Base-by-base conservation (phyloP, 805 yeast species). In the Starmerella scarabaei region DNA sequence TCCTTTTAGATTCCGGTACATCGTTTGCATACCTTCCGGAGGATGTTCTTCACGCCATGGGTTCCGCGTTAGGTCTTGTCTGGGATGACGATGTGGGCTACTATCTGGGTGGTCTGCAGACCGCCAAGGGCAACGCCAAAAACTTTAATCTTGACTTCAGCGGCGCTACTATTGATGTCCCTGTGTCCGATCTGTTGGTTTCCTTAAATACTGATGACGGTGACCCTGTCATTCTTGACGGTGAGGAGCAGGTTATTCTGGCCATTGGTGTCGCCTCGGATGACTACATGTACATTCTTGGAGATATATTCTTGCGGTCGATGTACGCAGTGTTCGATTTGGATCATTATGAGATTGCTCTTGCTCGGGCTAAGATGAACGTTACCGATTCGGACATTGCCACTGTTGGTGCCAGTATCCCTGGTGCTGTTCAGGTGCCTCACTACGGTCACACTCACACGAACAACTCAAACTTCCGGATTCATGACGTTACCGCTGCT, bases 311-410 rank as follows among this genome's bases (percentile, higher is more conserved):
- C 52, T 58, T 80, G 46, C 65, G 81, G 42, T 67, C 71, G 29
- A 77, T 77, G n/a, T 81, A 80, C 53, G 68, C 73, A 17, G 84
- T 77, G n/a, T 77, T 71, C 55, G 81, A 81, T 54, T 60, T 77
- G 36, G 82, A 76, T 26, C 69, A 68, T 49, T 58, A 57, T 37
- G 65, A 71, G 52, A 63, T 80, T 28, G 73, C 78, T 1, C 48
- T 80, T 35, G 84, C 78, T 11, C 72, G 68, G 40, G 66, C 72
- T 24, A 51, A 44, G 30, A 47, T 43, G 40, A 55, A 60, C 43
- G 48, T 40, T 7, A 48, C 54, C 26, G 50, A 45, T 4, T 28
- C 41, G 9, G 41, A 41, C 18, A 33, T 39, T n/a, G 36, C 29
- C 5, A 17, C 40, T 1, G 43, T 48, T 16, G 36, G 24, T 7